phyloP scores from a whole-genome alignment of 225 moss, liverwort and hornwort genomes.

The Lunularia cruciata region DNA sequence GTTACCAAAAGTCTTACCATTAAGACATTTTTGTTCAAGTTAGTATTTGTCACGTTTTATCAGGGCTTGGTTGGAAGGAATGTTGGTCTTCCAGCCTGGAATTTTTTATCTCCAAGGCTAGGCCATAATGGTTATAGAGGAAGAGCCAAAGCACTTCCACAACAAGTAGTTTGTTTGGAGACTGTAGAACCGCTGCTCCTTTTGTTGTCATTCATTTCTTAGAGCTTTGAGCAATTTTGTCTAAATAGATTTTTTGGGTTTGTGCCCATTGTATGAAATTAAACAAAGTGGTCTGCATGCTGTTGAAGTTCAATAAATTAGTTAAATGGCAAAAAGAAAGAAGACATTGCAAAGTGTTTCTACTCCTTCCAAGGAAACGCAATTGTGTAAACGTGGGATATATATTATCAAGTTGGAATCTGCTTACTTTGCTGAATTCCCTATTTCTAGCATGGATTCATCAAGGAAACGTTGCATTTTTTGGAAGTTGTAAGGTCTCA shows the following conservation, averaged over 20 bases:
- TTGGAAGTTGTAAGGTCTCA: too few species aligned
- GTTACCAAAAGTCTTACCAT: conserved; percentile 42
- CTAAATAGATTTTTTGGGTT: conserved; percentile 1
- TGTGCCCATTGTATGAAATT: too few species aligned
- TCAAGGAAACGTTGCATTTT: too few species aligned
- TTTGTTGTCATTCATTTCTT: neutral
- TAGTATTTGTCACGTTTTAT: neutral
- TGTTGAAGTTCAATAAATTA: too few species aligned
- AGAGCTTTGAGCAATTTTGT: conserved; percentile 5
- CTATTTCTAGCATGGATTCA: too few species aligned
- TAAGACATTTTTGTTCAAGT: conserved; percentile 1
- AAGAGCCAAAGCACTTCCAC: neutral
- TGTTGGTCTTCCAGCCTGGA: neutral
- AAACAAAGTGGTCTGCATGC: too few species aligned
- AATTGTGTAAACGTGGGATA: too few species aligned
- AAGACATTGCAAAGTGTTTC: too few species aligned
- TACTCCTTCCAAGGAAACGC: too few species aligned
- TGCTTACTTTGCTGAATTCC: too few species aligned
- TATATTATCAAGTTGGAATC: too few species aligned
- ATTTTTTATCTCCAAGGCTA: neutral
- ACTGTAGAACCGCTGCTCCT: neutral
- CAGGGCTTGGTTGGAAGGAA: neutral
- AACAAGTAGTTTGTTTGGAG: neutral
- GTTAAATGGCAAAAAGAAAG: too few species aligned
- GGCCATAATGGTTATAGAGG: neutral